Evolutionary conservation across 2,329 filamentous ascomycete species (phyloP).

Genomic region (Colletotrichum phormii): DNA sequence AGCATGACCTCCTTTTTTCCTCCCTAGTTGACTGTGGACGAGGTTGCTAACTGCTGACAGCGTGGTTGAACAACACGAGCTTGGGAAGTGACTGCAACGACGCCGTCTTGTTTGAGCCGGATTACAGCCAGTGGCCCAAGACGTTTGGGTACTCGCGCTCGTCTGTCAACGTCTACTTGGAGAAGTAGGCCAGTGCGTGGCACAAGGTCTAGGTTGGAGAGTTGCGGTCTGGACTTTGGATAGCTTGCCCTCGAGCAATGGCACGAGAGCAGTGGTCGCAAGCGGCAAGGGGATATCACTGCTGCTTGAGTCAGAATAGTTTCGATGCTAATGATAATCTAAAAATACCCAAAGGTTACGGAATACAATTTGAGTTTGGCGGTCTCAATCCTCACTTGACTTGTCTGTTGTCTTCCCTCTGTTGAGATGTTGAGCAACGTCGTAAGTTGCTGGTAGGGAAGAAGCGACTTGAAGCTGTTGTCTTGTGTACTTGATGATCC

Average conservation of each 20-base stretch:
- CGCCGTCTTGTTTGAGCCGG: conserved; percentile 28
- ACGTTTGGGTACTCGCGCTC: conserved; percentile 26
- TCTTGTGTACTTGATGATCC: too few relatives aligned
- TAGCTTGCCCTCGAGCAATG: neutral
- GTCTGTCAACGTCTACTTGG: conserved; percentile 25
- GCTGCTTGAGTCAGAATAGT: neutral
- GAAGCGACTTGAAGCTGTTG: neutral
- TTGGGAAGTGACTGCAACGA: conserved; percentile 32
- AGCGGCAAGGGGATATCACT: neutral
- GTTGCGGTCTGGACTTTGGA: neutral
- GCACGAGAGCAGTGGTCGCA: neutral
- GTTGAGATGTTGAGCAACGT: too few relatives aligned
- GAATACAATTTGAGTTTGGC: neutral
- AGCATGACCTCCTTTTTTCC: neutral
- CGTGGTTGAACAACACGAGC: conserved; percentile 29
- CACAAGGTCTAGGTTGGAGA: neutral
- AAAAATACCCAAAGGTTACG: neutral
- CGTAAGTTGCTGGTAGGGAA: neutral
- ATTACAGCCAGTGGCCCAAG: conserved; percentile 30
- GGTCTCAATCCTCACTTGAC: neutral
- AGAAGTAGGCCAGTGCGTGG: neutral
- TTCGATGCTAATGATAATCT: neutral
- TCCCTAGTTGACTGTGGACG: too few relatives aligned
- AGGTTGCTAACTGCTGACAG: neutral
- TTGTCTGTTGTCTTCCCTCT: neutral